phyloP scores from a whole-genome alignment of 371 early-diverging fungal genomes.

The Mucor indicus region DNA sequence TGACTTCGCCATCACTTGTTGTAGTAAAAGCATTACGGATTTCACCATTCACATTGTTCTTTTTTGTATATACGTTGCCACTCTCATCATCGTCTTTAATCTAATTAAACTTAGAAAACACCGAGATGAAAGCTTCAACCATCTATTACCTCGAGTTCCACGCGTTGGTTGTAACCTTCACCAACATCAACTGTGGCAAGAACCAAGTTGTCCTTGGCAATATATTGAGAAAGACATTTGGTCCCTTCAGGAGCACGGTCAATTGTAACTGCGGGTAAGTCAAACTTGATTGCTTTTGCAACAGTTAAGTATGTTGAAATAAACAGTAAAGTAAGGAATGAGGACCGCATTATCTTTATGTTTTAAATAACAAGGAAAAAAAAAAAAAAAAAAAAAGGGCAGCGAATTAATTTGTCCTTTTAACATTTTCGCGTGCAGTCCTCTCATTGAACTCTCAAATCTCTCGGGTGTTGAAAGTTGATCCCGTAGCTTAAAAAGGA shows the following conservation, averaged over 20 bases:
- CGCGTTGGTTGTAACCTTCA: conserved; percentile 65
- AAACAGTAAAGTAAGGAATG: no score
- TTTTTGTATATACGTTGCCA: conserved; percentile 61
- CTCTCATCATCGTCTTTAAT: conserved; percentile 61
- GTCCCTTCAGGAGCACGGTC: conserved; percentile 28
- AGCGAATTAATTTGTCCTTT: no score
- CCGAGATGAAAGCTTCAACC: background rate
- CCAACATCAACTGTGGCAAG: conserved; percentile 67
- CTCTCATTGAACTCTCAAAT: no score
- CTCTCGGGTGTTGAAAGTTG: no score
- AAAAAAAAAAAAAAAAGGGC: no score
- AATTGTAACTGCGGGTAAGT: conserved; percentile 55
- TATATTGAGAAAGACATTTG: conserved; percentile 76
- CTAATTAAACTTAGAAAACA: conserved; percentile 32
- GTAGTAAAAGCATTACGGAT: conserved; percentile 67
- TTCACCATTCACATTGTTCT: conserved; percentile 56
- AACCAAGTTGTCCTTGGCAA: conserved; percentile 70
- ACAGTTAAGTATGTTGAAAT: no score
- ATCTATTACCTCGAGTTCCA: conserved; percentile 71
- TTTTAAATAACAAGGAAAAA: no score
- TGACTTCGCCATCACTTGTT: conserved; percentile 78
- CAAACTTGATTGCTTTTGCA: conserved; percentile 85
- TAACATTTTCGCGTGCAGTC: no score
- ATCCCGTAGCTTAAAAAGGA: no score
- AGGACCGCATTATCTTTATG: no score